Conservation (phyloP, 345 rosid genomes). For the Dipteronia sinensis region DNA sequence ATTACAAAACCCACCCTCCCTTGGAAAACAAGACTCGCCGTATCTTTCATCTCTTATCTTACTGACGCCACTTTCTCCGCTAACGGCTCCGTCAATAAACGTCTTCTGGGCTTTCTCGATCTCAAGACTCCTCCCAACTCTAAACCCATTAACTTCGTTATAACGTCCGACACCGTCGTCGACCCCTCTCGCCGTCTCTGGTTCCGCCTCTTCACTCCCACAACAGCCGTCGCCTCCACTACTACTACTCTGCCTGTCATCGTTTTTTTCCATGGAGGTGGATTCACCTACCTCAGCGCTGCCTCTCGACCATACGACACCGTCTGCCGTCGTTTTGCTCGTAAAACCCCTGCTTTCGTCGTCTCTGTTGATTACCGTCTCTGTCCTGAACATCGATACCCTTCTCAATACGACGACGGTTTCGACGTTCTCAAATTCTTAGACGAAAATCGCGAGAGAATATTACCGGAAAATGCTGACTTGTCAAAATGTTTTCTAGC, state of each 20-base stretch:
- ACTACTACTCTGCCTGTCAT: conserved; percentile 55
- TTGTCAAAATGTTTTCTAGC: conserved; percentile 56
- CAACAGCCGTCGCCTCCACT: conserved; percentile 18
- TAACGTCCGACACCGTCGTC: conserved; percentile 56
- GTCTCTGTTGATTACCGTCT: conserved; percentile 81
- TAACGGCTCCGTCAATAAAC: conserved; percentile 75
- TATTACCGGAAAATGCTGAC: conserved; percentile 60
- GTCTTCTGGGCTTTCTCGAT: conserved; percentile 55
- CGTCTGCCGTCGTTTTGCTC: conserved; percentile 66
- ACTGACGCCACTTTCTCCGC: conserved; percentile 33
- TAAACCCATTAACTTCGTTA: conserved; percentile 45
- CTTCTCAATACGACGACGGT: conserved; percentile 78
- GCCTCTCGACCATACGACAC: conserved; percentile 50
- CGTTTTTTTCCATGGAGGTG: conserved; percentile 87
- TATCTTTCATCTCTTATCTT: conserved; percentile 40
- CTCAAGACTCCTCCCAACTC: conserved; percentile 46
- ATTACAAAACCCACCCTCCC: conserved; percentile 47
- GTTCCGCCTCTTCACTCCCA: conserved; percentile 68
- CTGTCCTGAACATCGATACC: conserved; percentile 71
- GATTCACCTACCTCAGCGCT: conserved; percentile 67
- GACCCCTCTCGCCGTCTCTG: conserved; percentile 69
- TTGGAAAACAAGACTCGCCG: conserved; percentile 53
- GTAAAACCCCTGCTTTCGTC: conserved; percentile 52
- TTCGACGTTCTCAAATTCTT: conserved; percentile 61
- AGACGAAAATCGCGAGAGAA: conserved; percentile 30